These are phyloP conservation scores for Rosa hybrid DNA, from an alignment of 331 rosid species.

Conservation along the genomic window DNA sequence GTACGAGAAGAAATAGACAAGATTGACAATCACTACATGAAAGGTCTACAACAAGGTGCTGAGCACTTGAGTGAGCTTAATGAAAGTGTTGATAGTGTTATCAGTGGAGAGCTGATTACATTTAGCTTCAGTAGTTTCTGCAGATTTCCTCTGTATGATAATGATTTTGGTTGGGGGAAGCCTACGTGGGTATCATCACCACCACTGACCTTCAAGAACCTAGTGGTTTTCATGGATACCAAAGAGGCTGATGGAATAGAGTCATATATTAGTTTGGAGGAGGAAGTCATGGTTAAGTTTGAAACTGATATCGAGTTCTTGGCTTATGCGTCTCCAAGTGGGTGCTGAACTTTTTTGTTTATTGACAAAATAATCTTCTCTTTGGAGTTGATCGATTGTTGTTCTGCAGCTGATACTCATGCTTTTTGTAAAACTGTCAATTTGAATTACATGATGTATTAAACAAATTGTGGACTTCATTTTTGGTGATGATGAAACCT, in stretches of 20 bases:
- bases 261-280: slow-evolving; percentile 19
- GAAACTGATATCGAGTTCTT: not conserved
- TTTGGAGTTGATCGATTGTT: not conserved
- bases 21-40: slow-evolving; percentile 2
- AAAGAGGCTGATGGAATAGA: slow-evolving; percentile 26
- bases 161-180: slow-evolving; percentile 21
- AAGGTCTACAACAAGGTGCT: not conserved
- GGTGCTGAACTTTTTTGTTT: not conserved
- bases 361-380: not conserved
- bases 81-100: not conserved
- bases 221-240: slow-evolving; percentile 19
- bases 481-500: not conserved
- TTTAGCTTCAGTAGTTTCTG: slow-evolving; percentile 17
- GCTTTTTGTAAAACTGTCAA: not conserved
- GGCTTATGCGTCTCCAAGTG: not conserved
- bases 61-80: not conserved
- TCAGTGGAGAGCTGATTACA: not conserved
- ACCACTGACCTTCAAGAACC: slow-evolving; percentile 2
- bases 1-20: slow-evolving; percentile 17
- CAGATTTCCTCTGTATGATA: slow-evolving; percentile 26
- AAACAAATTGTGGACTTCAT: not conserved
- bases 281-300: slow-evolving; percentile 19
- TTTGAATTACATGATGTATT: not conserved
- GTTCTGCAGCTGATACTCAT: not conserved
- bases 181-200: slow-evolving; percentile 22